Evolutionary conservation across 2,329 filamentous ascomycete genomes (phyloP), one percentile per base, ranked within the genome.

Genomic region (Metarhizium rileyi): DNA sequence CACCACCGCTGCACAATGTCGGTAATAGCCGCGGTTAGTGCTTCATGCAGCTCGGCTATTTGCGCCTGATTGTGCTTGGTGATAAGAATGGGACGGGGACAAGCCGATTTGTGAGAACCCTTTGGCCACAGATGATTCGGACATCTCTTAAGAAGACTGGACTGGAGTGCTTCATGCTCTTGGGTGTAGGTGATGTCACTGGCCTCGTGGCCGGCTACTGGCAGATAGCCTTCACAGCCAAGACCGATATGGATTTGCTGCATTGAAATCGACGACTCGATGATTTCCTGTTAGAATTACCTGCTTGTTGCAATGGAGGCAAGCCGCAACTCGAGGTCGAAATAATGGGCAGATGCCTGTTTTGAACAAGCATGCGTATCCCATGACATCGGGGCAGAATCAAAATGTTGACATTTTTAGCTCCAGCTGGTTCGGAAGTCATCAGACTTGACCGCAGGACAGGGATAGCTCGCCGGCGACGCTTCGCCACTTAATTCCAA

Each of bases 1-100:
- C 67, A 71, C 69, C 69, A 71, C 4, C 67, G 60, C 28, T 59
- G 50, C 9, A 71, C 65, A 50, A 71, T 66, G 44, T 69, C 60
- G 2, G 52, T 54, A 8, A 70, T 53, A 5, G 68, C 65, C 2
- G 47, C 25, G 2, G 61, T 62, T 22, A 71, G 48, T 2, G 63
- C 59, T 7, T 60, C 56, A n/a, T 65, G 63, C 5, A 71, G 45
- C 6, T 57, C 50, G 2, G 52, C 45, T 18, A 69, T 30, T 36
- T 65, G 62, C 14, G 55, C 30, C 20, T 65, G 54, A 9, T 69
- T 66, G 18, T 62, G 45, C 1, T 55, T 43, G 3, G 55, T 53
- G 5, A 68, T 53, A 10, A 69, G 63, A 2, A 71, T 59, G 1
- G 69, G 69, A 2, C 62, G 59, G 9, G 65, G 65, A 35, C 59